Base-by-base conservation (phyloP, 768 basidiomycete species). In the Hydnum rufescens region DNA sequence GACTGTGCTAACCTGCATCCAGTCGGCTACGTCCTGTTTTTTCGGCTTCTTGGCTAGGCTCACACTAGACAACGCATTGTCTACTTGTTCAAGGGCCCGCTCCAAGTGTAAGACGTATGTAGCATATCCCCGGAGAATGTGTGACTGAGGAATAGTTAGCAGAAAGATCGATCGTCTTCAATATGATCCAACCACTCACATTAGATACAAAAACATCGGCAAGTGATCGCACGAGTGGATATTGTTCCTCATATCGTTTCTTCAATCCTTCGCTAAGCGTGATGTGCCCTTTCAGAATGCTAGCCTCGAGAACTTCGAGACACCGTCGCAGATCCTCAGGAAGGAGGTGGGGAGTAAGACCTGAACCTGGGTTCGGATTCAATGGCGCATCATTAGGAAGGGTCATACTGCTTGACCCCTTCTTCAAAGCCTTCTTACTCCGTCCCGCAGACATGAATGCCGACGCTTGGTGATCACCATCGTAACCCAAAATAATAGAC, bases 201-300 rank as follows among this genome's bases (percentile, higher is more conserved):
- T 87, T 88, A 5, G 80, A 76, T 23, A 90, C 84, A 65, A 96
- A 96, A n/a, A 96, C 87, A 60, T 96, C 92, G 52, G 92, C 90
- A 34, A 96, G 72, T 28, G 81, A 84, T 51, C 92, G 73, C 32
- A 96, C 92, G 32, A 96, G 73, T 13, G 92, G 92, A 62, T 84
- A 97, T 58, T 96, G 92, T 58, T 95, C 88, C 52, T 93, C 89
- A 57, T 96, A 97, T 39, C 90, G 74, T 66, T 85, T 90, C 62
- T 75, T 76, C 58, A 99, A 66, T 22, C 83, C 84, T 49, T 84
- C 82, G 51, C 79, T 82, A 31, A 99, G 72, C 58, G 79, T 75
- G 59, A 81, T 72, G 65, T 99, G 95, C 1, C 95, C 93, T 39
- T 85, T 80, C 51, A 95, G 70, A 43, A 96, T 85, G 25, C 86